Percentiles rank a stretch among this genome's conserved stretches.
Conservation (phyloP, 2,329 filamentous ascomycete species). For the Aciculosporium take region DNA sequence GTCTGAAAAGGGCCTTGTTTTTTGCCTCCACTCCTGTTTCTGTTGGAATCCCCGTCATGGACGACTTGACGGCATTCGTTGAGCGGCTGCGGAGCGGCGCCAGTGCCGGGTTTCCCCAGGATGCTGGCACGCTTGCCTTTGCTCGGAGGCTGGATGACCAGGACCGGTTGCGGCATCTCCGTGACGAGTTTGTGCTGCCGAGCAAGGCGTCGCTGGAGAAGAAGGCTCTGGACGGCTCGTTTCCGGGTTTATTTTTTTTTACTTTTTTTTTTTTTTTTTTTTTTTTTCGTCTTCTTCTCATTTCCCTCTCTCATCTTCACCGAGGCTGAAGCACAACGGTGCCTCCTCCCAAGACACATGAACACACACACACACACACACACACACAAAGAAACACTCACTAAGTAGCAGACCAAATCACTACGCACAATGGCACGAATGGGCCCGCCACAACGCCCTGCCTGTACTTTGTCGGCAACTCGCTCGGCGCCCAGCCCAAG, state of each 20-base stretch:
- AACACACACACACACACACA: too few species aligned
- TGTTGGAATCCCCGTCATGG: slow-evolving; percentile 22
- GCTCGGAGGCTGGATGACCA: slow-evolving; percentile 40
- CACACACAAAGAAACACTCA: neutral
- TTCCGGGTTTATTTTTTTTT: slow-evolving; percentile 20
- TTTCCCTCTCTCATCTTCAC: neutral
- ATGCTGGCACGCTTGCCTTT: slow-evolving; percentile 33
- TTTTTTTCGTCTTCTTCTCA: neutral
- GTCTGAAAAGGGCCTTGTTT: too few species aligned
- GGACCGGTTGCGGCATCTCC: slow-evolving; percentile 45
- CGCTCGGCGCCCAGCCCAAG: slow-evolving; percentile 69
- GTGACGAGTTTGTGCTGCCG: slow-evolving; percentile 64
- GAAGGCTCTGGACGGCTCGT: slow-evolving; percentile 35
- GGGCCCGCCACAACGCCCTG: slow-evolving; percentile 15
- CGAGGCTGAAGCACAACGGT: neutral
- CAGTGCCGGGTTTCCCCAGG: slow-evolving; percentile 29
- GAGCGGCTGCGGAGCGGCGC: slow-evolving; percentile 27
- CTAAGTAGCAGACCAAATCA: neutral
- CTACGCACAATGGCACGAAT: slow-evolving; percentile 13
- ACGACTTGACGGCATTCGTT: slow-evolving; percentile 25
- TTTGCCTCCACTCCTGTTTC: too few species aligned
- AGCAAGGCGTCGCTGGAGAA: slow-evolving; percentile 57
- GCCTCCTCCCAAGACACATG: too few species aligned
- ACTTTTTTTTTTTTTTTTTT: neutral
- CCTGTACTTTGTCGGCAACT: slow-evolving; percentile 84